Conservation (phyloP, 192 early-diverging fungal species). For the Rhizophlyctis rosea region DNA sequence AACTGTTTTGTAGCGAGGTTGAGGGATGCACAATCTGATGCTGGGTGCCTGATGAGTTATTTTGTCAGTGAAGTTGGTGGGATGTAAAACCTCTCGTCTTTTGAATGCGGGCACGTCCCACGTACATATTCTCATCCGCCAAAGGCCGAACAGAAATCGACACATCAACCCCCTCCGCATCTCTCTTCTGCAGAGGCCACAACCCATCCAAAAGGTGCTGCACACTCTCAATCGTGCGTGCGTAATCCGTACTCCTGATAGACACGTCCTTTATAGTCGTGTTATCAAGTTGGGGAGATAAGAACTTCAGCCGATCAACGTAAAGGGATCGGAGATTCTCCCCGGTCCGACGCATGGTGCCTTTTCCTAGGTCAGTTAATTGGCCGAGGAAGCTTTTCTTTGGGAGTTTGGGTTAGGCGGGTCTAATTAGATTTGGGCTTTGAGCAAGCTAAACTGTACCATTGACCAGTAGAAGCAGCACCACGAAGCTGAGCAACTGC, state of each 20-base stretch:
- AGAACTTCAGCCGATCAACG: conserved; percentile 38
- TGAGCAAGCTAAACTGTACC: background rate
- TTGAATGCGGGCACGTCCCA: no score
- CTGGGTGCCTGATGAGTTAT: conserved; percentile 5
- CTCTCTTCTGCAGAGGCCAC: conserved; percentile 43
- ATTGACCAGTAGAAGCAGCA: background rate
- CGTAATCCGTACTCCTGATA: conserved; percentile 56
- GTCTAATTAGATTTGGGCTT: background rate
- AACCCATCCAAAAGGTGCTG: conserved; percentile 61
- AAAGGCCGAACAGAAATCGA: conserved; percentile 14
- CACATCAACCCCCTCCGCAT: conserved; percentile 4
- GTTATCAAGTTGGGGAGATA: conserved; percentile 19
- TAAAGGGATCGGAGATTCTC: conserved; percentile 52
- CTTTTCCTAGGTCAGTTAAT: conserved; percentile 58
- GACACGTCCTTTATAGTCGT: conserved; percentile 33
- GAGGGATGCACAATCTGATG: conserved; percentile 4
- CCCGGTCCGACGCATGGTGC: conserved; percentile 46
- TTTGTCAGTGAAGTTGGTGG: no score
- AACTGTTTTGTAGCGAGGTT: conserved; percentile 7
- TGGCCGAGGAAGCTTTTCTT: conserved; percentile 47
- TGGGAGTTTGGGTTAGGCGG: no score
- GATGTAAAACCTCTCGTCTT: no score
- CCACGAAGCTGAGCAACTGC: conserved; percentile 5
- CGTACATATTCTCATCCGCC: conserved; percentile 24
- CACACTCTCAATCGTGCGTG: conserved; percentile 66